A percentile compares a stretch with the other conserved stretches of the same genome.
phyloP scores from a whole-genome alignment of 768 basidiomycete genomes.

The Hygrocybe coccinea region DNA sequence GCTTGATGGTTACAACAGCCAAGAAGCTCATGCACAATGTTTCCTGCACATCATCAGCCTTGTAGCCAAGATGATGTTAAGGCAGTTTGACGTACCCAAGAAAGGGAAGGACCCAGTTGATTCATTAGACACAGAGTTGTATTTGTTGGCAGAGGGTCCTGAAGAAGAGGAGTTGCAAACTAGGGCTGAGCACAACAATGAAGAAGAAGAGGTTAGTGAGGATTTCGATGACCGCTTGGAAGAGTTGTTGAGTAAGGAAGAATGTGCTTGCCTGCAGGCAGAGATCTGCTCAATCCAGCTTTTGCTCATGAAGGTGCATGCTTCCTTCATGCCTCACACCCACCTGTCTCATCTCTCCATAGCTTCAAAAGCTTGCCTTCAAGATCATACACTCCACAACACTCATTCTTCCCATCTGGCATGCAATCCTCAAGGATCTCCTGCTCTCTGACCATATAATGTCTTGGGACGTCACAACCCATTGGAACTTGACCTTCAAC shows the following conservation, averaged over 20 bases:
- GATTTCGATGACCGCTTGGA: background rate
- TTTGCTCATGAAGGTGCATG: slow-evolving; percentile 12
- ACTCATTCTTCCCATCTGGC: slow-evolving; percentile 29
- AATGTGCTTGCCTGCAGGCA: background rate
- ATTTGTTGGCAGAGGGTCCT: background rate
- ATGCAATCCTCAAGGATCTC: slow-evolving; percentile 8
- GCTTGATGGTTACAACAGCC: slow-evolving; percentile 21
- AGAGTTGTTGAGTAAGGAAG: background rate
- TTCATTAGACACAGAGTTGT: background rate
- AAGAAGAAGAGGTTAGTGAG: slow-evolving; percentile 6
- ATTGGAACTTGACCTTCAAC: too few species aligned
- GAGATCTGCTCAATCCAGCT: background rate
- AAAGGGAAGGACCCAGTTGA: background rate
- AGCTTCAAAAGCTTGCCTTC: slow-evolving; percentile 22
- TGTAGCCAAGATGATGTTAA: slow-evolving; percentile 22
- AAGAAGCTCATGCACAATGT: slow-evolving; percentile 26
- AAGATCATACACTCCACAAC: slow-evolving; percentile 28
- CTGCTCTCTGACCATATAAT: slow-evolving; percentile 15
- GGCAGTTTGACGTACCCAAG: slow-evolving; percentile 28
- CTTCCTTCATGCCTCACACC: background rate
- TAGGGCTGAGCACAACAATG: background rate
- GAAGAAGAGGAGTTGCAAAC: slow-evolving; percentile 3
- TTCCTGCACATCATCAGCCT: slow-evolving; percentile 39
- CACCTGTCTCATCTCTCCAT: slow-evolving; percentile 2
- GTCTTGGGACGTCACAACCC: slow-evolving; percentile 31